Conservation (phyloP, 2,329 filamentous ascomycete species). For the Trichoderma koningii region DNA sequence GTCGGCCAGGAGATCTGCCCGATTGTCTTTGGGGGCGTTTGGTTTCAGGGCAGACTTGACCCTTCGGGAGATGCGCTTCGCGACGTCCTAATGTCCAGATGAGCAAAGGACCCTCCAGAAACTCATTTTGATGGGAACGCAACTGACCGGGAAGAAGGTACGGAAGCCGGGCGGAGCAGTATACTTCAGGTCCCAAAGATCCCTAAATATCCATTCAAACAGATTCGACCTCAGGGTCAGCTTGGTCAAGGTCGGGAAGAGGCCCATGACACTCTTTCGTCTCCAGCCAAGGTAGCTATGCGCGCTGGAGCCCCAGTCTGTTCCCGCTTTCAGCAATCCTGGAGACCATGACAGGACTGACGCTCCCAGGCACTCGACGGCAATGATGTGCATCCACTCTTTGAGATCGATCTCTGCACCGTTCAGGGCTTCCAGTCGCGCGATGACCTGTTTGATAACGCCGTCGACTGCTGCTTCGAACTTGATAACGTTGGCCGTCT, state of each 20-base stretch:
- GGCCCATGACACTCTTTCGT: conserved; percentile 54
- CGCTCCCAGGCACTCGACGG: conserved; percentile 54
- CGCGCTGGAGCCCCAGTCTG: conserved; percentile 50
- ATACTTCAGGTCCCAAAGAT: conserved; percentile 50
- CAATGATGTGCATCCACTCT: conserved; percentile 60
- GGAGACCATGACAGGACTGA: conserved; percentile 57
- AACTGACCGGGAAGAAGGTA: conserved; percentile 52
- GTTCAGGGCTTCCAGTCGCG: conserved; percentile 41
- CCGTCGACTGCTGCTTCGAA: conserved; percentile 46
- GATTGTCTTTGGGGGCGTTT: conserved; percentile 38
- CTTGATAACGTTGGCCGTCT: conserved; percentile 45
- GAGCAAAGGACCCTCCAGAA: not conserved
- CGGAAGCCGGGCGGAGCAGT: conserved; percentile 47
- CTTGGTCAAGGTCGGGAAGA: conserved; percentile 49
- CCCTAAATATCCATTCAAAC: conserved; percentile 45
- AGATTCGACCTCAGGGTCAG: conserved; percentile 43
- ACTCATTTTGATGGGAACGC: too few species aligned
- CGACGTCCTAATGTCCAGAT: conserved; percentile 38
- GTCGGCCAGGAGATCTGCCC: conserved; percentile 49
- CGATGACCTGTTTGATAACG: conserved; percentile 43
- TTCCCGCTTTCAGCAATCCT: conserved; percentile 46
- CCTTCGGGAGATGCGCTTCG: conserved; percentile 39
- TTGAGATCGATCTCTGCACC: conserved; percentile 50
- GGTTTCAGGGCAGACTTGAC: conserved; percentile 37
- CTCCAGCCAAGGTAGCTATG: conserved; percentile 55